A percentile compares a stretch with the other conserved stretches of the same genome.
Conservation (phyloP, 2,329 filamentous ascomycete species). For the Beauveria caledonica region DNA sequence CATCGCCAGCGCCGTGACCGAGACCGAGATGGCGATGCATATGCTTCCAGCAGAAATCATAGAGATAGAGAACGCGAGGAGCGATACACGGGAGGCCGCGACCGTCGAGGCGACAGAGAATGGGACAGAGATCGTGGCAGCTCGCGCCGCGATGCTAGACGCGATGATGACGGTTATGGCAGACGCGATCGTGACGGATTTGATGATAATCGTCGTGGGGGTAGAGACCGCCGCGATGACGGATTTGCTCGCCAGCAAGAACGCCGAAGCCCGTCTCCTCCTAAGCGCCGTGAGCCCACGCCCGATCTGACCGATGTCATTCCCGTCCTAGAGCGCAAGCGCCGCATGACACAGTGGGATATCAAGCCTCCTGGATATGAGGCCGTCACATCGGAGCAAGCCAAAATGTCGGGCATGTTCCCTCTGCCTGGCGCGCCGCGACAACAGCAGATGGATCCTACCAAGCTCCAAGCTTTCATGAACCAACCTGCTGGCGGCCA, state of each 20-base stretch:
- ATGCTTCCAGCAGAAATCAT: conserved; percentile 88
- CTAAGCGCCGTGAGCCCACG: conserved; percentile 90
- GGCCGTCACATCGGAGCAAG: conserved; percentile 95
- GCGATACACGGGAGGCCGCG: conserved; percentile 63
- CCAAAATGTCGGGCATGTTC: conserved; percentile 98
- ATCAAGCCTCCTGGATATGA: conserved; percentile 98
- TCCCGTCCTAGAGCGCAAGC: conserved; percentile 77
- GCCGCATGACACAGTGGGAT: conserved; percentile 96
- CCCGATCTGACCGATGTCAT: conserved; percentile 84
- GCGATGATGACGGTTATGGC: conserved; percentile 52
- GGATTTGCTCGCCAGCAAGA: conserved; percentile 38
- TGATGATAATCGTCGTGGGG: conserved; percentile 42
- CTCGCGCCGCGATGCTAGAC: conserved; percentile 51
- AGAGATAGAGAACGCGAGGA: conserved; percentile 91
- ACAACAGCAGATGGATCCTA: conserved; percentile 91
- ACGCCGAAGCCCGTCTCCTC: conserved; percentile 69
- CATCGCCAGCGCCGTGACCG: conserved; percentile 63
- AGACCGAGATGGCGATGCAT: conserved; percentile 81
- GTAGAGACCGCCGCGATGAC: conserved; percentile 33
- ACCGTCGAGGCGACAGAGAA: conserved; percentile 60
- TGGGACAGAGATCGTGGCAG: conserved; percentile 65
- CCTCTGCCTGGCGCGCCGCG: conserved; percentile 90
- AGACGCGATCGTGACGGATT: conserved; percentile 50
- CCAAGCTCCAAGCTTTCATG: conserved; percentile 90
- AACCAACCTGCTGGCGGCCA: conserved; percentile 66